A percentile compares a stretch with the other conserved stretches of the same genome.
These are phyloP conservation scores for Malassezia slooffiae DNA, from an alignment of 1,284 basidiomycete genomes.

Conservation along the genomic window DNA sequence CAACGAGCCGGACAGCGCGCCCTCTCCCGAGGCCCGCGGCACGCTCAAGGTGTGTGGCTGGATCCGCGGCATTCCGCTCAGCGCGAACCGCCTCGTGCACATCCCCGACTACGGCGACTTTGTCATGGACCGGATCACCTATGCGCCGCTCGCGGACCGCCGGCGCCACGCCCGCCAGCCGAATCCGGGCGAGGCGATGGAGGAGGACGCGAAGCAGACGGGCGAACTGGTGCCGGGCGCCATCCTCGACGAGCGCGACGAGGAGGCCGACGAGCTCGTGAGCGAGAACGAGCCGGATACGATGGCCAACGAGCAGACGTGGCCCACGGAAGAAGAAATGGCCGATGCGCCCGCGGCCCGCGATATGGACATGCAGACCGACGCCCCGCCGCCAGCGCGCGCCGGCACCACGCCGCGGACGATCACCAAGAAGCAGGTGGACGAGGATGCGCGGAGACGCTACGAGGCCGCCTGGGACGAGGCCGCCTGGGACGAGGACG, in stretches of 20 bases:
- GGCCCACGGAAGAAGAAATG: conserved; percentile 98
- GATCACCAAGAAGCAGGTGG: conserved; percentile 42
- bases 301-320: conserved; percentile 88
- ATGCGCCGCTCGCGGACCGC: conserved; percentile 15
- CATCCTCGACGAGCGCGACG: conserved; percentile 54
- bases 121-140: conserved; percentile 61
- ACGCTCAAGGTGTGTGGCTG: conserved; percentile 67
- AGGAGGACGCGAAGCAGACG: conserved; percentile 8
- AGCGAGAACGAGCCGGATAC: conserved; percentile 79
- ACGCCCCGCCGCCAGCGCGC: conserved; percentile 44
- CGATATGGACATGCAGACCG: conserved; percentile 8
- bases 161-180: conserved; percentile 12
- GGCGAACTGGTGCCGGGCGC: conserved; percentile 47
- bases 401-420: conserved; percentile 45
- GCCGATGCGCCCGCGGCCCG: conserved; percentile 22
- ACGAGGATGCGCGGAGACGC: conserved; percentile 46
- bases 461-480: conserved; percentile 52
- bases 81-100: conserved; percentile 76
- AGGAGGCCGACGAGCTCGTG: conserved; percentile 71
- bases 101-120: conserved; percentile 82
- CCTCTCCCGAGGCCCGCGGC: conserved; percentile 41
- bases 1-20: too few species aligned
- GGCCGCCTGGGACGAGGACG: conserved; percentile 52
- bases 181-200: conserved; percentile 7
- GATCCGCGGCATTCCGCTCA: conserved; percentile 66